These are phyloP conservation scores for Corymbia calophylla DNA, from an alignment of 441 rosid species.

Conservation along the genomic window DNA sequence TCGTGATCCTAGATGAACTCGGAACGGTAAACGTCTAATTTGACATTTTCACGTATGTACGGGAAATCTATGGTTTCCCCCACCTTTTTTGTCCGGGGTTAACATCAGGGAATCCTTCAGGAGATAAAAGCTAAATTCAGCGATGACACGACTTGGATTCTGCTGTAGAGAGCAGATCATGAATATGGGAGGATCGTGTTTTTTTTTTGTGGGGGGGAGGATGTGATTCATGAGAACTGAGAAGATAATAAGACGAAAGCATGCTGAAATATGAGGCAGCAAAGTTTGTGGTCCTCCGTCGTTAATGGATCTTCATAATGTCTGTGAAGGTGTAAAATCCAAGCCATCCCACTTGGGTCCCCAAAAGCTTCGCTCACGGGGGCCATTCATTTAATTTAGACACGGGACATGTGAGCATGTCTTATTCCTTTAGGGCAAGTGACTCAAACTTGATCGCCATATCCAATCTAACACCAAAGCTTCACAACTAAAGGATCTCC, in stretches of 20 bases:
- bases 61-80: not conserved
- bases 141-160: not conserved
- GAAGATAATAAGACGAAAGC: not conserved
- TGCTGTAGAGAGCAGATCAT: not conserved
- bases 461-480: not conserved
- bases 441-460: not conserved
- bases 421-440: not conserved
- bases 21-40: not conserved
- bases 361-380: constrained; percentile 2
- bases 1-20: not conserved
- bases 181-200: not conserved
- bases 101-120: not conserved
- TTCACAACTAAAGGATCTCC: not conserved
- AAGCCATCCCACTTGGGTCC: constrained; percentile 50
- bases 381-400: not conserved
- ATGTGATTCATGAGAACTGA: not conserved
- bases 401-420: not conserved
- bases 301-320: not conserved
- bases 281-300: not conserved
- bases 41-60: not conserved
- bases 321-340: constrained; percentile 63
- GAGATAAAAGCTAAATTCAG: not conserved
- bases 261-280: not conserved
- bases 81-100: not conserved
- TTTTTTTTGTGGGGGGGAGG: no score